Evolutionary conservation across 176 grass and related monocot genomes (phyloP), one percentile per base, ranked within the genome.

Genomic region (Bonia amplexicaulis): DNA sequence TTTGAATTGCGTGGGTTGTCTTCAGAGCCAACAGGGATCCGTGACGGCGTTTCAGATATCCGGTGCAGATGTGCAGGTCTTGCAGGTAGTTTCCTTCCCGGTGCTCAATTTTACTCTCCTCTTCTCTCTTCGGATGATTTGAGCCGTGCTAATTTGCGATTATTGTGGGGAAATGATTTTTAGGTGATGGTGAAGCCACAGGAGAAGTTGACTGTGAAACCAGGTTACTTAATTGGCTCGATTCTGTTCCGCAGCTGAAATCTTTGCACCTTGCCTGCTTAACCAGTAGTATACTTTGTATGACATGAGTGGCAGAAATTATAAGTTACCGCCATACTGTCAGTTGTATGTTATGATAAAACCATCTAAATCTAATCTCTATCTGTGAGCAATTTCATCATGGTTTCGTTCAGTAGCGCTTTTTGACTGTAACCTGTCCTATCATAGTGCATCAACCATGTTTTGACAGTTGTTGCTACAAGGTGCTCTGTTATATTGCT

Each of bases 1-100:
- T 83, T 48, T 78, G 61, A 82, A 90, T 76, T 66, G 25, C 16
- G 25, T 23, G n/a, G 54, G 16, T 77, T 58, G 44, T 19, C 81
- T 88, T 31, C 84, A 99, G 90, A 94, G 90, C 80, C 88, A 83
- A 14, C 59, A 96, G 81, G 82, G 84, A 88, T 81, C 89, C 76
- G 89, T 88, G 82, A 99, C 91, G 77, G 84, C 96, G 73, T 99
- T 99, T 91, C 93, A 99, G 86, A 99, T 99, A 92, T 87, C 91
- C 6, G 91, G 96, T 10, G 93, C 89, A 75, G 96, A 99, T 79
- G 92, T 92, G 73, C 93, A 99, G 82, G 92, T 96, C 58, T 78
- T 99, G 81, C 93, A 98, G 91, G 96, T 98, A 94, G 52, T 83
- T 79, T 67, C 57, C 46, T 19, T 55, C 48, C 65, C 22, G 39